These are phyloP conservation scores for Bassia scoparia DNA, from an alignment of 148 eudicot genomes.

Conservation along the genomic window DNA sequence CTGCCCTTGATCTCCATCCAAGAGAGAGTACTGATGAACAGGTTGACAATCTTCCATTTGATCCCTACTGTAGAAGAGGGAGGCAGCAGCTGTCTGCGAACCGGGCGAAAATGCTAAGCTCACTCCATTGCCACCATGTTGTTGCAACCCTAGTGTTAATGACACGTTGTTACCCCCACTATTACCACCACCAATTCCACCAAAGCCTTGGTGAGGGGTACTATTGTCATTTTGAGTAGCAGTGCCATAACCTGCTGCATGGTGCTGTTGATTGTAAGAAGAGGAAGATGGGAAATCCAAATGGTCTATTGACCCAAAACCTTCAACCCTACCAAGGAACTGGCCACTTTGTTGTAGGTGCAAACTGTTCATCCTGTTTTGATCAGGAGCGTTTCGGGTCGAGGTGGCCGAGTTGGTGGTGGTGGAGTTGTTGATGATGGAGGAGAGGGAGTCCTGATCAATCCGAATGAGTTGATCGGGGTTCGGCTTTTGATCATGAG, in stretches of 20 bases:
- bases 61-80: constrained; percentile 63
- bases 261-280: constrained; percentile 41
- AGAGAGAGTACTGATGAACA: constrained; percentile 52
- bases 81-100: constrained; percentile 27
- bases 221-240: constrained; percentile 22
- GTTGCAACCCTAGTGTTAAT: constrained; percentile 84
- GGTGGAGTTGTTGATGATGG: constrained; percentile 47
- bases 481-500: constrained; percentile 66
- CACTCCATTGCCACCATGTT: constrained; percentile 62
- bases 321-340: constrained; percentile 44
- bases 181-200: constrained; percentile 30
- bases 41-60: constrained; percentile 55
- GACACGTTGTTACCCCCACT: constrained; percentile 51
- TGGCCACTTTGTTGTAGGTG: constrained; percentile 27
- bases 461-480: constrained; percentile 52
- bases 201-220: constrained; percentile 34
- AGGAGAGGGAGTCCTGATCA: constrained; percentile 65
- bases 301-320: constrained; percentile 46
- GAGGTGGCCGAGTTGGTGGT: constrained; percentile 11
- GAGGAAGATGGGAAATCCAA: constrained; percentile 54
- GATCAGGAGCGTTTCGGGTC: background rate
- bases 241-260: constrained; percentile 27
- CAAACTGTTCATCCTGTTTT: background rate
- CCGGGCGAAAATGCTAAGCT: constrained; percentile 55
- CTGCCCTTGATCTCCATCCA: constrained; percentile 65